phyloP scores from a whole-genome alignment of 2,329 filamentous ascomycete species.

The Cladorrhinum sp. region DNA sequence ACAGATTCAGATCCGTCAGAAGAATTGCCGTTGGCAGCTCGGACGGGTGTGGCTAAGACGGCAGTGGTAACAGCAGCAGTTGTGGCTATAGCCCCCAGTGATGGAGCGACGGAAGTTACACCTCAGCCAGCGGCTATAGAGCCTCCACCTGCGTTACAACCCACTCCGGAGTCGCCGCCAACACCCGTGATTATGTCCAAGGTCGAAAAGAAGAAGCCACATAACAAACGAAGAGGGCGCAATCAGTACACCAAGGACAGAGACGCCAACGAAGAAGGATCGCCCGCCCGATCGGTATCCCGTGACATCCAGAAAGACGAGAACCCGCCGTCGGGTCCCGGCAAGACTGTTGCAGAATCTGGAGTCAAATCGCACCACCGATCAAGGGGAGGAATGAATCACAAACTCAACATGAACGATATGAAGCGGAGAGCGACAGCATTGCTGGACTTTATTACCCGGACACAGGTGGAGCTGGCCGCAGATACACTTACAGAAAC shows the following conservation, averaged over 20 bases:
- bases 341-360: conserved; percentile 34
- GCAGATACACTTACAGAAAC: conserved; percentile 50
- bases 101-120: conserved; percentile 25
- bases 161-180: conserved; percentile 48
- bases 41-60: conserved; percentile 35
- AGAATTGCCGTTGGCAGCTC: conserved; percentile 56
- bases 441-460: conserved; percentile 86
- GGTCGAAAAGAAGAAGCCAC: conserved; percentile 54
- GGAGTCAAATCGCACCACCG: conserved; percentile 52
- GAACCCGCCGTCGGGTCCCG: conserved; percentile 30
- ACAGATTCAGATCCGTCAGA: conserved; percentile 71
- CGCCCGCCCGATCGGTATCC: conserved; percentile 53
- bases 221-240: conserved; percentile 63
- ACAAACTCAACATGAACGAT: conserved; percentile 79
- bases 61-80: conserved; percentile 1
- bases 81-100: conserved; percentile 12
- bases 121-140: conserved; percentile 28
- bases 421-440: conserved; percentile 80
- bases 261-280: conserved; percentile 58
- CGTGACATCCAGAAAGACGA: conserved; percentile 52
- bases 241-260: conserved; percentile 82
- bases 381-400: conserved; percentile 53
- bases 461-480: conserved; percentile 84
- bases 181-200: conserved; percentile 55
- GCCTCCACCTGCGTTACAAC: conserved; percentile 45